Evolutionary conservation across 495 filamentous ascomycete genomes (phyloP), one percentile per base, ranked within the genome.

Genomic region (Achaetomiella virescens): DNA sequence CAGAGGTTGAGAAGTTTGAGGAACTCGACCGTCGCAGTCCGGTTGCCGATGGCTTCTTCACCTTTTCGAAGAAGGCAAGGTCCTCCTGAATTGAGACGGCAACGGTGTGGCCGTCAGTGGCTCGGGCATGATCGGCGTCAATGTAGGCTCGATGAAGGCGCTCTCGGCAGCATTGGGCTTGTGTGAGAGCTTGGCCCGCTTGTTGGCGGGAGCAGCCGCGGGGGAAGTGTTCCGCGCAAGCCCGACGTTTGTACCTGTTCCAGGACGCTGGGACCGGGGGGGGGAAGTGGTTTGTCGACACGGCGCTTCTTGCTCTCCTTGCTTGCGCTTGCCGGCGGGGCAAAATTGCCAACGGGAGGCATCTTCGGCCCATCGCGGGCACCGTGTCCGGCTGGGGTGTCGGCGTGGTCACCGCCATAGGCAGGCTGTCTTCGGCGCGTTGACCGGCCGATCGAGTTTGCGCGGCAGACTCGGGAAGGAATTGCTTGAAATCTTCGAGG

Each of bases 401-500:
- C 54, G 75, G 75, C 3, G 78, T 79, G 49, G 75, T 73, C 29
- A 68, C 65, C 14, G 75, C 60, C 88, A 41, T 88, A 81, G 33
- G 80, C 77, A 63, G 84, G 78, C 14, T 83, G 82, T 55, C 86
- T 79, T 52, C 84, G 25, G 60, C 56, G 20, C 66, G 66, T 44
- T 57, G 65, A 47, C 66, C 84, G 27, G 79, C 81, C 58, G 86
- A 84, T 71, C 88, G 90, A 47, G 86, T 88, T 65, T 89, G 91
- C 33, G 93, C 91, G 12, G 95, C 92, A 58, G 93, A 95, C 69
- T 99, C 95, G 1, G 95, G 95, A 18, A 99, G 77, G 58, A 99
- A 99, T 67, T 99, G 95, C 67, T 99, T 99, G 70, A 99, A 99
- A 63, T 97, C 95, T 70, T 97, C 92, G 18, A 99, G 70, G 8